These are phyloP conservation scores for Echinosophora koreensis DNA, from an alignment of 306 rosid species.

Conservation along the genomic window DNA sequence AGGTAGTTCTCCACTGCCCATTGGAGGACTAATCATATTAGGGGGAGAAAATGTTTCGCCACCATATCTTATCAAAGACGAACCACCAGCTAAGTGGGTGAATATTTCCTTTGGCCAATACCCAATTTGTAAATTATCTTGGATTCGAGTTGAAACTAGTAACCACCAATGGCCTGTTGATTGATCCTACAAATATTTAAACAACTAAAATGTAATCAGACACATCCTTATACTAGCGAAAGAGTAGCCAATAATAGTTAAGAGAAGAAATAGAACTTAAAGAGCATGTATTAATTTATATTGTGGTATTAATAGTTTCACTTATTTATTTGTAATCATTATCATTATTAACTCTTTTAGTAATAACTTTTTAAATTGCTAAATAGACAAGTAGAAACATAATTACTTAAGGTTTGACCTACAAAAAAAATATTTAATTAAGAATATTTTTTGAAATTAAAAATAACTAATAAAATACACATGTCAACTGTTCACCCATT, in stretches of 20 bases:
- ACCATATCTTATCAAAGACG: background rate
- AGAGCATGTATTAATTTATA: background rate
- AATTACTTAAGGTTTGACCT: no score
- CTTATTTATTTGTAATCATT: background rate
- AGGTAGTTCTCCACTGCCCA: background rate
- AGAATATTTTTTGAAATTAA: no score
- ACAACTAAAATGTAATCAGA: background rate
- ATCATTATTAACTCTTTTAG: background rate
- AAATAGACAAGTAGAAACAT: no score
- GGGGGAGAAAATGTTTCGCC: background rate
- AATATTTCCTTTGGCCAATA: constrained; percentile 8
- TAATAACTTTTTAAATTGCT: background rate
- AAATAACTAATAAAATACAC: no score
- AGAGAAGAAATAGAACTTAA: background rate
- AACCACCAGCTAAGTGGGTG: background rate
- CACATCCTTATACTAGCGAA: no score
- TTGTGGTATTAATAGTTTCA: background rate
- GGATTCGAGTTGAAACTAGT: background rate
- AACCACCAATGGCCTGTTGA: constrained; percentile 1
- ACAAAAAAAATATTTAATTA: no score
- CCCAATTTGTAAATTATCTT: background rate
- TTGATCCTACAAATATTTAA: background rate
- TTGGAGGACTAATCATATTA: background rate
- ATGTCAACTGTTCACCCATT: no score
- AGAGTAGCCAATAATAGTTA: no score